A percentile compares a stretch with the other conserved stretches of the same genome.
Conservation (phyloP, 2,329 filamentous ascomycete genomes). For the Trichophyton schoenleinii region DNA sequence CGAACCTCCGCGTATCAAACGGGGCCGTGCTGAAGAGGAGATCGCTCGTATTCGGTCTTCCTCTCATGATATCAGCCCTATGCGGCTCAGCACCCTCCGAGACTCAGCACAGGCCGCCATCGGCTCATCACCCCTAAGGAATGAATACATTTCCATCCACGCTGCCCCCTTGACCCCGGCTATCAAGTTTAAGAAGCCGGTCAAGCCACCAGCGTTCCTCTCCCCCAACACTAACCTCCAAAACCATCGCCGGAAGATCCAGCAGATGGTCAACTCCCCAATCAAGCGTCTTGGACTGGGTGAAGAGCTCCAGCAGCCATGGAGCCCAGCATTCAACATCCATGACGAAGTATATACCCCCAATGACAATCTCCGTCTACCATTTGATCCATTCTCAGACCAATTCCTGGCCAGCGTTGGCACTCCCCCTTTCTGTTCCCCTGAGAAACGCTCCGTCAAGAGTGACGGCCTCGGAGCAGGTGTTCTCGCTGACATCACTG, state of each 20-base stretch:
- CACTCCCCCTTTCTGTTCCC: slow-evolving; percentile 37
- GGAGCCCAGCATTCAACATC: slow-evolving; percentile 41
- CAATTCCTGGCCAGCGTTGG: slow-evolving; percentile 27
- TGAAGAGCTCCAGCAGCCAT: slow-evolving; percentile 29
- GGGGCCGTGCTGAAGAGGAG: slow-evolving; percentile 86
- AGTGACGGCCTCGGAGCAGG: slow-evolving; percentile 39
- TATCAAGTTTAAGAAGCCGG: slow-evolving; percentile 62
- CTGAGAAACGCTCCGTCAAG: slow-evolving; percentile 42
- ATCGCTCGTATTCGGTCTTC: slow-evolving; percentile 87
- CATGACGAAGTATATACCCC: slow-evolving; percentile 30
- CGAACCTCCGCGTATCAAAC: slow-evolving; percentile 68
- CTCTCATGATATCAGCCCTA: slow-evolving; percentile 75
- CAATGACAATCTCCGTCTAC: slow-evolving; percentile 32
- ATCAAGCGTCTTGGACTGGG: slow-evolving; percentile 35
- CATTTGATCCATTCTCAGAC: slow-evolving; percentile 46
- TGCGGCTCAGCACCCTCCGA: slow-evolving; percentile 34
- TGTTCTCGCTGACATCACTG: slow-evolving; percentile 38
- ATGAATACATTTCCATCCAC: slow-evolving; percentile 39
- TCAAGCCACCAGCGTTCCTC: slow-evolving; percentile 57
- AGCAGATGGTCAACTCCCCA: slow-evolving; percentile 69
- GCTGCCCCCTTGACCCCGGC: slow-evolving; percentile 70
- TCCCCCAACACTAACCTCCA: slow-evolving; percentile 88
- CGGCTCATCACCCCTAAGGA: slow-evolving; percentile 59
- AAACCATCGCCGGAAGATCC: slow-evolving; percentile 73
- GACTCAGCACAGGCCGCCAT: slow-evolving; percentile 20